phyloP scores from a whole-genome alignment of 2,329 filamentous ascomycete genomes.

The Stachybotrys chartarum region DNA sequence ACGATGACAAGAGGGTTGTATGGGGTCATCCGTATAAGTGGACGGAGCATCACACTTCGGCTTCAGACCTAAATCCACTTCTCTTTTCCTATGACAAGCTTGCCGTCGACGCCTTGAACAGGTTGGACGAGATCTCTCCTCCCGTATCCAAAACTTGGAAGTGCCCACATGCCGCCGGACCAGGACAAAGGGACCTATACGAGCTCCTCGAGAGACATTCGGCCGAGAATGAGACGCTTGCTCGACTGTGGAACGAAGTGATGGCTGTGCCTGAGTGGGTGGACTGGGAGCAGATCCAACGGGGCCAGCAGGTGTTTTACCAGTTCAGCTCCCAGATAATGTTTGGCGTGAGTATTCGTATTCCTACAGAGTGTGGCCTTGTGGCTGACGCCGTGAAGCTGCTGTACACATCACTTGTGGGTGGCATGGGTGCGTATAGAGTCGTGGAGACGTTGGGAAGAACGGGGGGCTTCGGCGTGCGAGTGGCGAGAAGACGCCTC shows the following conservation, averaged over 20 bases:
- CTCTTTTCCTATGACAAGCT: constrained; percentile 63
- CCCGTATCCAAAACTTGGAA: constrained; percentile 16
- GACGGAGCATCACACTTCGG: constrained; percentile 55
- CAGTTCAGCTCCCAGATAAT: constrained; percentile 63
- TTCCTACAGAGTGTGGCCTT: too few relatives aligned
- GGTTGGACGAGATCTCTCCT: constrained; percentile 52
- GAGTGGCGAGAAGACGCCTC: constrained; percentile 56
- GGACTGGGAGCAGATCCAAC: constrained; percentile 66
- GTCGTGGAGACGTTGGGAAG: constrained; percentile 68
- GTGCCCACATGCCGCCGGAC: constrained; percentile 17
- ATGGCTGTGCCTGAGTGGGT: constrained; percentile 67
- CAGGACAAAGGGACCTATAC: constrained; percentile 51
- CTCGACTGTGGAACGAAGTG: constrained; percentile 57
- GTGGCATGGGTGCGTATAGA: constrained; percentile 64
- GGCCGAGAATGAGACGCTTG: constrained; percentile 44
- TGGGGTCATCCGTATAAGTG: constrained; percentile 56
- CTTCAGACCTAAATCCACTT: constrained; percentile 50
- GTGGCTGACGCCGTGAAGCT: constrained; percentile 23
- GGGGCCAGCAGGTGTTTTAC: constrained; percentile 73
- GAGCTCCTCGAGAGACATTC: constrained; percentile 52
- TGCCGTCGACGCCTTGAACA: constrained; percentile 57
- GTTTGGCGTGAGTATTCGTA: constrained; percentile 37
- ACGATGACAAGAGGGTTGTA: not conserved
- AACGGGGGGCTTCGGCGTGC: constrained; percentile 66
- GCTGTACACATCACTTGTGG: constrained; percentile 58